Conservation (phyloP, 768 basidiomycete species). For the Suillus subluteus region DNA sequence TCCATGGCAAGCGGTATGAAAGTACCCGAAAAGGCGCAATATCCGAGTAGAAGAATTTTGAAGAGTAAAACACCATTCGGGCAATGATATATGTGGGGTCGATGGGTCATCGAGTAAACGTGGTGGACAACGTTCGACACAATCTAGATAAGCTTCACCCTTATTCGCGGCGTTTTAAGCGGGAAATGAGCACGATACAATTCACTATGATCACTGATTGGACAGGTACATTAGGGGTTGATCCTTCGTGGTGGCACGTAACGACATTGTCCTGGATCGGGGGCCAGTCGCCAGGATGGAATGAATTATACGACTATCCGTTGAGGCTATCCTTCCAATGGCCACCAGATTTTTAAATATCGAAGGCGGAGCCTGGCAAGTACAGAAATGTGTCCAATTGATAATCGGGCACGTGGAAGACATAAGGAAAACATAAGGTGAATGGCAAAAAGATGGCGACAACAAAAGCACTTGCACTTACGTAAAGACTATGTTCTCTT, state of each 20-base stretch:
- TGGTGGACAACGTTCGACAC: background rate
- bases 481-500: background rate
- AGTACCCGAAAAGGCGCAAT: background rate
- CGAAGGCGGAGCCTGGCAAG: background rate
- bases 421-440: background rate
- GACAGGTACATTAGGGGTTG: background rate
- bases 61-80: background rate
- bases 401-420: background rate
- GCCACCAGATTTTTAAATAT: background rate
- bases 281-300: background rate
- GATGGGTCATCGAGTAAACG: background rate
- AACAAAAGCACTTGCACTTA: background rate
- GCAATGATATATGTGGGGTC: background rate
- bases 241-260: background rate
- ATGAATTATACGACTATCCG: background rate
- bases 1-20: background rate
- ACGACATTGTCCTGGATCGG: background rate
- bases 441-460: background rate
- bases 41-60: background rate
- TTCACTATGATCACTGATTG: background rate
- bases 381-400: background rate
- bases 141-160: background rate
- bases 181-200: background rate
- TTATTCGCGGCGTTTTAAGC: slow-evolving; percentile 2
- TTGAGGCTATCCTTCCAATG: background rate